Evolutionary conservation across 2,329 filamentous ascomycete species (phyloP).

Genomic region (Aspergillus floridensis): DNA sequence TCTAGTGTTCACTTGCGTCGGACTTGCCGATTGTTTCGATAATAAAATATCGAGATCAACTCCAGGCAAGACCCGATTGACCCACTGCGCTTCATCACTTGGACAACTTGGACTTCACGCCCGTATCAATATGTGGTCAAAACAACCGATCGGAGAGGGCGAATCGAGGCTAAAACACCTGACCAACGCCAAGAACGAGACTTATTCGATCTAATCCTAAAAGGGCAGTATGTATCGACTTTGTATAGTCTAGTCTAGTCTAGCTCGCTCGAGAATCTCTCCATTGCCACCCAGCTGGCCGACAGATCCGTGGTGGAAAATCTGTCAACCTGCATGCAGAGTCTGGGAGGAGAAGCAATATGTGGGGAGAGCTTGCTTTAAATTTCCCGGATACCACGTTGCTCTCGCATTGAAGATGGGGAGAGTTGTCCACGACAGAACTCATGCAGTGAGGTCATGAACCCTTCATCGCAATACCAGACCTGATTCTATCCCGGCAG

Average conservation of each 20-base stretch:
- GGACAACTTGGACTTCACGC: not conserved
- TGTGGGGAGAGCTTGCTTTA: not conserved
- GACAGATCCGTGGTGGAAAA: not conserved
- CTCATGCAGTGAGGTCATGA: not conserved
- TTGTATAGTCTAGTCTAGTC: not conserved
- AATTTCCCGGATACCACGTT: not conserved
- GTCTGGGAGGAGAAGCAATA: not conserved
- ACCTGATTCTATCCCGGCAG: not conserved
- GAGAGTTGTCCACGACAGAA: not conserved
- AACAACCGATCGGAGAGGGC: not conserved
- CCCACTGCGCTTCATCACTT: not conserved
- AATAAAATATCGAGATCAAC: not conserved
- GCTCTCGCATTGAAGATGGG: too few species aligned
- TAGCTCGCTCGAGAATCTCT: not conserved
- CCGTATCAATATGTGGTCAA: not conserved
- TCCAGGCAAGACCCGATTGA: not conserved
- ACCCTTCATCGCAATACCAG: not conserved
- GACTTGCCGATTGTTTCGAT: not conserved
- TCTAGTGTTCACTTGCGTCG: not conserved
- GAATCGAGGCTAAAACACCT: not conserved
- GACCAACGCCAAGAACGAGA: not conserved
- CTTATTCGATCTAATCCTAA: not conserved
- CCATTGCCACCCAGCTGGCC: not conserved
- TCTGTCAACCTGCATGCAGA: not conserved
- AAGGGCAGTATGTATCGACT: not conserved